Evolutionary conservation across 1,139 yeast species (phyloP).

Genomic region (Zygosaccharomyces pseudobailii): DNA sequence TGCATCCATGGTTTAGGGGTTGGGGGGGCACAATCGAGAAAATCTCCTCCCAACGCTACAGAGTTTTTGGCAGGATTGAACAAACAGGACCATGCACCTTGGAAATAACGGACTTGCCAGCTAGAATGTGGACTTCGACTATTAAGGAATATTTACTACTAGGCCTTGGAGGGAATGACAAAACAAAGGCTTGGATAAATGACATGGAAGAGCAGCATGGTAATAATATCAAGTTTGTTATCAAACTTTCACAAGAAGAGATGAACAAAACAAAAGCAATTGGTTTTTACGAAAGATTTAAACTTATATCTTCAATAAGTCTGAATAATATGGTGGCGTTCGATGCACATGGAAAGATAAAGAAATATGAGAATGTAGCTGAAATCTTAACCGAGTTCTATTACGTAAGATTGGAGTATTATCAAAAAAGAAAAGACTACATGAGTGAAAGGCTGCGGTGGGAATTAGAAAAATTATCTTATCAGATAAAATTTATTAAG

Average conservation of each 20-base stretch:
- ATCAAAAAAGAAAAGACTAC: constrained; percentile 85
- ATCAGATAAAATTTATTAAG: constrained; percentile 89
- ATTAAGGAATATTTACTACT: constrained; percentile 78
- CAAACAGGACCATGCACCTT: constrained; percentile 74
- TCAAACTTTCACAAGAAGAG: constrained; percentile 70
- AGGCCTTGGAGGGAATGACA: constrained; percentile 71
- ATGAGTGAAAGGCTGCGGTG: constrained; percentile 66
- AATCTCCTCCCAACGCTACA: constrained; percentile 60
- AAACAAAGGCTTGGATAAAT: constrained; percentile 77
- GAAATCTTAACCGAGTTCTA: constrained; percentile 84
- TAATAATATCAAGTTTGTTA: constrained; percentile 69
- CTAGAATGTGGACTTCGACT: constrained; percentile 86
- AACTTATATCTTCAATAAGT: constrained; percentile 62
- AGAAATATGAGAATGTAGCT: constrained; percentile 67
- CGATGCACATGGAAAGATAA: constrained; percentile 87
- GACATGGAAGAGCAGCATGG: constrained; percentile 96
- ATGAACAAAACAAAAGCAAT: constrained; percentile 71
- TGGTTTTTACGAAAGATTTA: constrained; percentile 82
- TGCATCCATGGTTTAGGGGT: constrained; percentile 94
- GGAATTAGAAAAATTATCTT: constrained; percentile 66
- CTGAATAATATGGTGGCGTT: constrained; percentile 92
- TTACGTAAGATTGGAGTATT: constrained; percentile 79
- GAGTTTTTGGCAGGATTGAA: constrained; percentile 74
- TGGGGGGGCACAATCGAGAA: constrained; percentile 84
- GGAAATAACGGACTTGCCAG: constrained; percentile 90